Conservation (phyloP, 495 filamentous ascomycete genomes). For the Alectoria sarmentosa region DNA sequence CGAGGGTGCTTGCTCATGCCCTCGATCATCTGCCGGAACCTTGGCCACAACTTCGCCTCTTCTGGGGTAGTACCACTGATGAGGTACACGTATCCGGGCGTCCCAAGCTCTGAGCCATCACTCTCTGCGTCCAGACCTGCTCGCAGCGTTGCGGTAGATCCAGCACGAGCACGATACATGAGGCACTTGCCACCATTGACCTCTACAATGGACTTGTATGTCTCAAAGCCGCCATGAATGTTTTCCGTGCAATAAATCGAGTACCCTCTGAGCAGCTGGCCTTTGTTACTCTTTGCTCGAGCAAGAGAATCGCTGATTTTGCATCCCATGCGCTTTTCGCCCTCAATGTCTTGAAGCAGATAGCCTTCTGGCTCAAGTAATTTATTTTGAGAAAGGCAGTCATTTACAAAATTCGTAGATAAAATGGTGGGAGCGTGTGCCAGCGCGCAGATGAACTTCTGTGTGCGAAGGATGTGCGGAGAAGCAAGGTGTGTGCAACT, state of each 20-base stretch:
- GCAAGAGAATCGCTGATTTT: constrained; percentile 55
- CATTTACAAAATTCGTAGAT: constrained; percentile 68
- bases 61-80: constrained; percentile 55
- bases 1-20: constrained; percentile 63
- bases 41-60: constrained; percentile 70
- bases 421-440: constrained; percentile 70
- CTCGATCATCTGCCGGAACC: constrained; percentile 69
- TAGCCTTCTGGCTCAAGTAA: constrained; percentile 54
- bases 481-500: constrained; percentile 82
- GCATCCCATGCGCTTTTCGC: constrained; percentile 62
- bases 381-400: constrained; percentile 56
- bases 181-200: constrained; percentile 81
- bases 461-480: constrained; percentile 75
- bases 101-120: constrained; percentile 48
- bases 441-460: constrained; percentile 85
- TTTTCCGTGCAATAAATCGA: constrained; percentile 73
- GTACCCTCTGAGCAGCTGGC: constrained; percentile 62
- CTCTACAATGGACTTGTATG: constrained; percentile 74
- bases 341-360: constrained; percentile 58
- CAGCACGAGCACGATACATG: constrained; percentile 64
- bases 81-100: constrained; percentile 60
- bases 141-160: constrained; percentile 43
- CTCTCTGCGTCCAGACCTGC: constrained; percentile 39
- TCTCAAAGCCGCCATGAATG: constrained; percentile 73
- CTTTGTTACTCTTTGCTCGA: constrained; percentile 67